A percentile compares a stretch with the other conserved stretches of the same genome.
phyloP scores from a whole-genome alignment of 805 yeast genomes.

The Yarrowia sp. region DNA sequence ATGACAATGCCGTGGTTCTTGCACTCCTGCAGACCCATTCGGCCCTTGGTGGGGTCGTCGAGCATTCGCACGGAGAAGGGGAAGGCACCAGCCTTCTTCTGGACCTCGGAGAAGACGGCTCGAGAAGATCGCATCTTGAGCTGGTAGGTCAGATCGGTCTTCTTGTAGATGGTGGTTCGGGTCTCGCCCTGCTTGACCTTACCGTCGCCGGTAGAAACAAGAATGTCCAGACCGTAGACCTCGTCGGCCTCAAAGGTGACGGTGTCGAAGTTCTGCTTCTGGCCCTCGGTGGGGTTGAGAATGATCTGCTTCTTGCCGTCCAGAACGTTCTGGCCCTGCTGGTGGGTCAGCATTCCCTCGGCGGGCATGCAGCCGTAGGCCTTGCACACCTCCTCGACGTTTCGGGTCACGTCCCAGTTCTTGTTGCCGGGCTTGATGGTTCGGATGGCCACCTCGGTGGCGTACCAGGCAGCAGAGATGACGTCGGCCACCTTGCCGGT shows the following conservation, averaged over 20 bases:
- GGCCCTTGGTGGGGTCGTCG: slow-evolving; percentile 65
- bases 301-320: slow-evolving; percentile 75
- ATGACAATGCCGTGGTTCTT: slow-evolving; percentile 60
- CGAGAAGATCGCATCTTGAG: slow-evolving; percentile 71
- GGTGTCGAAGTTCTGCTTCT: slow-evolving; percentile 60
- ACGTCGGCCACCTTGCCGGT: slow-evolving; percentile 64
- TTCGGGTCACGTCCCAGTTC: slow-evolving; percentile 71
- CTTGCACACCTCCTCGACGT: slow-evolving; percentile 60
- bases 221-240: slow-evolving; percentile 72
- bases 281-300: slow-evolving; percentile 67
- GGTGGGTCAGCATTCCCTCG: slow-evolving; percentile 74
- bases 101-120: slow-evolving; percentile 61
- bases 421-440: slow-evolving; percentile 61
- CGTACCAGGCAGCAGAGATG: slow-evolving; percentile 67
- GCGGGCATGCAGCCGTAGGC: slow-evolving; percentile 58
- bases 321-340: slow-evolving; percentile 61
- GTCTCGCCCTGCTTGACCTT: slow-evolving; percentile 58
- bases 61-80: slow-evolving; percentile 66
- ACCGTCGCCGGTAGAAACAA: slow-evolving; percentile 66
- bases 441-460: slow-evolving; percentile 76
- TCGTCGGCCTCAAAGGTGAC: slow-evolving; percentile 68
- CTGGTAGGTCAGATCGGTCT: slow-evolving; percentile 64
- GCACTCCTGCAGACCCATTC: slow-evolving; percentile 73
- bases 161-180: slow-evolving; percentile 67
- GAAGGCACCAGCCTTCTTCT: slow-evolving; percentile 61